Evolutionary conservation across 345 rosid species (phyloP), one percentile per base, ranked within the genome.

Genomic region (Passiflora organensis): DNA sequence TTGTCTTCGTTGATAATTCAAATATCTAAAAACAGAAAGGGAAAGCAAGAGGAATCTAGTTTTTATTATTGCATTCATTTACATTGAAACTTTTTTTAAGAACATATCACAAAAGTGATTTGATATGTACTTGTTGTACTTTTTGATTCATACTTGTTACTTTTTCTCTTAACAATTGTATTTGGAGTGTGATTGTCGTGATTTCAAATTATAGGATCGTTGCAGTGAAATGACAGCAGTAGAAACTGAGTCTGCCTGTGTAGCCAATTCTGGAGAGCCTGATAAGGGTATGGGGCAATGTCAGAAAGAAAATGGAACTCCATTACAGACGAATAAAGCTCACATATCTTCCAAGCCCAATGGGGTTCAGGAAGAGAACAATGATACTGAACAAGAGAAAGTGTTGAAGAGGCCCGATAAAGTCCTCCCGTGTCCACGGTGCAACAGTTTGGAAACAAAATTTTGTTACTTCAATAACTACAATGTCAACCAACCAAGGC

Each of bases 381-480:
- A 73, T 24, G 63, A 68, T 51, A 54, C 79, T 13, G 66, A 67
- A 17, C 84, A 83, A 56, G 95, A 83, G 52, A 73, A 64, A 58
- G 63, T 81, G 54, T 62, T 87, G 55, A 91, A 85, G 82, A 91
- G 85, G 62, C 96, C 86, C 0, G 91, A 85, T 64, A 91, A 87
- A 78, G 83, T 91, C 21, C 66, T 91, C 18, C 95, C 91, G 0
- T 88, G 97, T 58, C 97, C 96, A 1, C 86, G 97, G 32, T 91
- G 97, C 74, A 83, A 83, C 70, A 88, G 97, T 66, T 81, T 82
- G 83, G 97, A 91, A 52, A 87, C 97, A 12, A 87, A 91, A 72
- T 87, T 91, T 70, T 91, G 97, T 72, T 91, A 91, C 79, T 91
- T 82, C 67, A 91, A 91, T 67, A 91, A 91, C 66, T 91, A 91